A percentile compares a stretch with the other conserved stretches of the same genome.
Evolutionary conservation across 2,329 filamentous ascomycete genomes (phyloP).

Genomic region (Fusarium piperis): DNA sequence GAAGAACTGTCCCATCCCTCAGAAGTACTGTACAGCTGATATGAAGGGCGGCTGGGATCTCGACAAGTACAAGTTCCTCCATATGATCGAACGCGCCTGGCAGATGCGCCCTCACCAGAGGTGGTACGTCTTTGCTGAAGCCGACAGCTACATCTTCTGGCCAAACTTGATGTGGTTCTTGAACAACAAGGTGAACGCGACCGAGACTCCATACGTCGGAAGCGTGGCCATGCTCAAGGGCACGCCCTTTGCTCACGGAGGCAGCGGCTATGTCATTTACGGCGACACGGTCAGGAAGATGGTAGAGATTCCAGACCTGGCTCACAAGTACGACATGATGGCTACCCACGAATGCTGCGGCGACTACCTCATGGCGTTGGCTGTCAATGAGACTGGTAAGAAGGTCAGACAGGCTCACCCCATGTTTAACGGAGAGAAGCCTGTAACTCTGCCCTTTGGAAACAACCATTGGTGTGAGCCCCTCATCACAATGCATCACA

Average conservation of each 20-base stretch:
- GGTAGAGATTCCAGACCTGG: slow-evolving; percentile 55
- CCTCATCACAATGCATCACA: slow-evolving; percentile 66
- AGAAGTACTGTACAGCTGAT: slow-evolving; percentile 53
- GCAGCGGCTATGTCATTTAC: slow-evolving; percentile 66
- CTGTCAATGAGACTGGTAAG: slow-evolving; percentile 55
- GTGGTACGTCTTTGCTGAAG: slow-evolving; percentile 70
- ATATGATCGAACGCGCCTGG: slow-evolving; percentile 67
- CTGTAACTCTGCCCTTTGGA: slow-evolving; percentile 59
- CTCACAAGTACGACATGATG: slow-evolving; percentile 57
- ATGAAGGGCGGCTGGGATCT: slow-evolving; percentile 59
- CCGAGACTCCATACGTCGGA: slow-evolving; percentile 60
- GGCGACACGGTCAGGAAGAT: slow-evolving; percentile 61
- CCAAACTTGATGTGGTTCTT: slow-evolving; percentile 62
- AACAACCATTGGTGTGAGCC: slow-evolving; percentile 65
- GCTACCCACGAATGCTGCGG: slow-evolving; percentile 60
- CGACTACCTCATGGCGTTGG: slow-evolving; percentile 61
- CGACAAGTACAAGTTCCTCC: slow-evolving; percentile 71
- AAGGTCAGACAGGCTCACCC: slow-evolving; percentile 58
- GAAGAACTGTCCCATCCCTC: slow-evolving; percentile 56
- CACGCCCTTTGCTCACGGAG: slow-evolving; percentile 64
- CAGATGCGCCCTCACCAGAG: slow-evolving; percentile 61
- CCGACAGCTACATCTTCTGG: slow-evolving; percentile 68
- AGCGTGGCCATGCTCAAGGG: slow-evolving; percentile 58
- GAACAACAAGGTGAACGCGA: slow-evolving; percentile 52
- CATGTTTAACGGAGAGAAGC: slow-evolving; percentile 67